Conservation (phyloP, 495 filamentous ascomycete genomes). For the Penicillium odoratum region DNA sequence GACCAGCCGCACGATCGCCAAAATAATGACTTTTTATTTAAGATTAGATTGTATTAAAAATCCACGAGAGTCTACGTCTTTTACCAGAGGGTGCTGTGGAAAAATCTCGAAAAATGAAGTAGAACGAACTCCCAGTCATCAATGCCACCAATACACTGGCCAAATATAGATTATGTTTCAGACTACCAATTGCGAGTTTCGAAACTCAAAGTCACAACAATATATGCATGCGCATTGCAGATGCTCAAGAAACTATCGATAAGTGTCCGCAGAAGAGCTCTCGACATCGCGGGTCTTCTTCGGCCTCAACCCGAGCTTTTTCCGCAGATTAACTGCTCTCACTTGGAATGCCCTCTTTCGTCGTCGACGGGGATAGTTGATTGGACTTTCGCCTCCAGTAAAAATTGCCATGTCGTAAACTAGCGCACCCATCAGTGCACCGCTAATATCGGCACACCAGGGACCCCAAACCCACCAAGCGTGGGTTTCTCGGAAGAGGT, state of each 20-base stretch:
- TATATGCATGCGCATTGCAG: too few relatives aligned
- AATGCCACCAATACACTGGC: too few relatives aligned
- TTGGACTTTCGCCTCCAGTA: constrained; percentile 25
- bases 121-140: too few relatives aligned
- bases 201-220: not conserved
- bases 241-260: not conserved
- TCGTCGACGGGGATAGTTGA: constrained; percentile 24
- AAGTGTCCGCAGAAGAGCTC: constrained; percentile 3
- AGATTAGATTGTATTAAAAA: too few relatives aligned
- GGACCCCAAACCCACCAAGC: constrained; percentile 29
- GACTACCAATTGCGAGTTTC: not conserved
- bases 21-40: too few relatives aligned
- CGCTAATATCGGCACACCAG: constrained; percentile 27
- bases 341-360: constrained; percentile 16
- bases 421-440: constrained; percentile 14
- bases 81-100: too few relatives aligned
- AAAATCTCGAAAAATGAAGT: too few relatives aligned
- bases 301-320: constrained; percentile 11
- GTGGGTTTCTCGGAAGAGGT: constrained; percentile 7
- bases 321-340: constrained; percentile 15
- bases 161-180: not conserved
- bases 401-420: constrained; percentile 28
- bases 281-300: not conserved
- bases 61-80: too few relatives aligned
- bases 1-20: too few relatives aligned